phyloP scores from a whole-genome alignment of 2,329 filamentous ascomycete genomes.

The Penicillium sp. region DNA sequence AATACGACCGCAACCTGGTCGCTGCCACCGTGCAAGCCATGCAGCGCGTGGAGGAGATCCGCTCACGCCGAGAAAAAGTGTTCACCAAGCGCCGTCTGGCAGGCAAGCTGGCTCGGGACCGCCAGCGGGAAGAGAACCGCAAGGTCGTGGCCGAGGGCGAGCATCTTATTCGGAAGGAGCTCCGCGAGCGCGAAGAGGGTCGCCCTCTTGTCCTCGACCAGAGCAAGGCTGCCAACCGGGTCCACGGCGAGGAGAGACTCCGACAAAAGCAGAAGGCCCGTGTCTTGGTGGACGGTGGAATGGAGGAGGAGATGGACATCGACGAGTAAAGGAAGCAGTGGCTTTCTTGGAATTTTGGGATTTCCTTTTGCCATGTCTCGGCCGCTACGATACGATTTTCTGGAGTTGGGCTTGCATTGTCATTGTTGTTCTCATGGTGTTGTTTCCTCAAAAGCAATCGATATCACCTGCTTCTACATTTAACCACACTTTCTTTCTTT shows the following conservation, averaged over 20 bases:
- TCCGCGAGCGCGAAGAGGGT: slow-evolving; percentile 53
- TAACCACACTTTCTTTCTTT: too few species aligned
- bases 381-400: slow-evolving; percentile 24
- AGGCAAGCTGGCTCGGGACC: slow-evolving; percentile 67
- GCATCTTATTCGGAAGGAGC: slow-evolving; percentile 75
- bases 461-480: slow-evolving; percentile 23
- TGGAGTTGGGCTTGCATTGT: slow-evolving; percentile 26
- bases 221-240: slow-evolving; percentile 32
- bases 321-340: slow-evolving; percentile 31
- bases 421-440: slow-evolving; percentile 20
- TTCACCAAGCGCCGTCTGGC: slow-evolving; percentile 94
- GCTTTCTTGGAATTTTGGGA: slow-evolving; percentile 4
- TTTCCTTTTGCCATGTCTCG: slow-evolving; percentile 14
- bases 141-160: slow-evolving; percentile 88
- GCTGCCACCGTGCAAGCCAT: slow-evolving; percentile 85
- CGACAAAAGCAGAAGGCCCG: slow-evolving; percentile 43
- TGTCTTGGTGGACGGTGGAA: slow-evolving; percentile 42
- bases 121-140: slow-evolving; percentile 70
- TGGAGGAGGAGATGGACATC: slow-evolving; percentile 45
- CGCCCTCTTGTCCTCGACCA: slow-evolving; percentile 31
- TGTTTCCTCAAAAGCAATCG: slow-evolving; percentile 25
- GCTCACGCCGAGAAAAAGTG: slow-evolving; percentile 72
- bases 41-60: slow-evolving; percentile 82
- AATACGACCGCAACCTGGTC: slow-evolving; percentile 91
- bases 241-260: slow-evolving; percentile 40